Conservation (phyloP, 805 yeast genomes). For the Schizosaccharomyces octosporus region DNA sequence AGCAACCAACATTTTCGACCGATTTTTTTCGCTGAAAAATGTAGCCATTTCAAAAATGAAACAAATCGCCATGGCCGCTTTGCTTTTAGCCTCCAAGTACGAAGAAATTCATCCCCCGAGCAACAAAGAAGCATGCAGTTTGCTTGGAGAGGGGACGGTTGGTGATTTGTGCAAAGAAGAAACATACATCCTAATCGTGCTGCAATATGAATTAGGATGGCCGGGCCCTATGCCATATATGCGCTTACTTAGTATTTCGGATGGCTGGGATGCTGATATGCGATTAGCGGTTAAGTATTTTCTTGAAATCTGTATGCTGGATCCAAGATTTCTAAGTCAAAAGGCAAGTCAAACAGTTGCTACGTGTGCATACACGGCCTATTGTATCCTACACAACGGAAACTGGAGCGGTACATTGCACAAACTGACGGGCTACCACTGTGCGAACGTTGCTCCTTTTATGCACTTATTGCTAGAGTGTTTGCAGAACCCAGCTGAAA, state of each 20-base stretch:
- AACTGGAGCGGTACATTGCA: neutral
- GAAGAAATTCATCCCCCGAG: constrained; percentile 87
- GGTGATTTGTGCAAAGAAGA: constrained; percentile 68
- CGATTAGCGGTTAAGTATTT: constrained; percentile 83
- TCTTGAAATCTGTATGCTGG: constrained; percentile 79
- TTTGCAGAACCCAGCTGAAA: neutral
- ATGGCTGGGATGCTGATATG: constrained; percentile 81
- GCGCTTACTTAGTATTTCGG: constrained; percentile 74
- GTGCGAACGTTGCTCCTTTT: neutral
- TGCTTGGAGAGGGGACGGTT: constrained; percentile 78
- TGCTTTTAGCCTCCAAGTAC: constrained; percentile 82
- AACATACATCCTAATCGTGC: constrained; percentile 69
- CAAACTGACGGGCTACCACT: neutral
- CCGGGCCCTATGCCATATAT: constrained; percentile 96
- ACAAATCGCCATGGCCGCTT: constrained; percentile 82
- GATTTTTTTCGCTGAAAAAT: constrained; percentile 56
- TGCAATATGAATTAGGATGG: constrained; percentile 89
- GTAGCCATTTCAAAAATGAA: constrained; percentile 69
- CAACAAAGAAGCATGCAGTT: constrained; percentile 75
- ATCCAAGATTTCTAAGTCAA: constrained; percentile 60
- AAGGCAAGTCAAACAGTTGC: constrained; percentile 94
- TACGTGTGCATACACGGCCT: constrained; percentile 24
- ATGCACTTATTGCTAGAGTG: neutral
- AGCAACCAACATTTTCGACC: constrained; percentile 70
- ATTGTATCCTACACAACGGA: neutral